Base-by-base conservation (phyloP, 2,329 filamentous ascomycete genomes). In the Cercospora sesami region DNA sequence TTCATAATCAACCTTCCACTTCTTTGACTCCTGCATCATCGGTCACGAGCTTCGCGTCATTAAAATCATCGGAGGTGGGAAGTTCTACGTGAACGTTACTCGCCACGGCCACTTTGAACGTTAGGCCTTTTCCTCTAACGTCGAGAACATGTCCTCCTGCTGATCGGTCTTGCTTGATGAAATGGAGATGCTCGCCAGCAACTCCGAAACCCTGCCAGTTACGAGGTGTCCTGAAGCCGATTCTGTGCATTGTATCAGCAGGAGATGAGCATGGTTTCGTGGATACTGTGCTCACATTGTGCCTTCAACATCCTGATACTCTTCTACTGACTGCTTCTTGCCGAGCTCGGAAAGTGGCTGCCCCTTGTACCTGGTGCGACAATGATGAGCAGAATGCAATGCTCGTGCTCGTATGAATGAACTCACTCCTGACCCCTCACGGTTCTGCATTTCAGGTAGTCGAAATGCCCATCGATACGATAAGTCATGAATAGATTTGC, bases 151-250 rank as follows among this genome's bases (percentile, higher is more conserved):
- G 81, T 0, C 81, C 82, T 2, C 80, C 81, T 16, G 75, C 72
- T 4, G 65, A 77, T 26, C 77, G 70, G 48, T 80, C 79, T 26
- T 74, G 72, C 8, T 77, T 74, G 60, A 82, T 74, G 65, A 81
- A 82, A 73, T 82, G 80, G 65, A 81, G 66, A 73, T 82, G 81
- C 66, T 81, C 78, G 5, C 81, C 80, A 2, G 79, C 78, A 3
- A 82, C 78, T 16, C 78, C 78, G 66, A 81, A 79, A 1, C 80
- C 80, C 60, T 79, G 79, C 76, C 78, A 80, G 58, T 78, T 79
- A 26, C 68, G 68, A 1, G 80, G 81, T 31, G 80, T 79, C 58
- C 80, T 73, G 65, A 83, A 81, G 1, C 81, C 81, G 64, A 83
- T 78, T 16, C 60, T 62, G 30, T 60, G 18, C 39, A 26, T 30